phyloP scores from a whole-genome alignment of 148 eudicot species.

The Fallopia convolvulus region DNA sequence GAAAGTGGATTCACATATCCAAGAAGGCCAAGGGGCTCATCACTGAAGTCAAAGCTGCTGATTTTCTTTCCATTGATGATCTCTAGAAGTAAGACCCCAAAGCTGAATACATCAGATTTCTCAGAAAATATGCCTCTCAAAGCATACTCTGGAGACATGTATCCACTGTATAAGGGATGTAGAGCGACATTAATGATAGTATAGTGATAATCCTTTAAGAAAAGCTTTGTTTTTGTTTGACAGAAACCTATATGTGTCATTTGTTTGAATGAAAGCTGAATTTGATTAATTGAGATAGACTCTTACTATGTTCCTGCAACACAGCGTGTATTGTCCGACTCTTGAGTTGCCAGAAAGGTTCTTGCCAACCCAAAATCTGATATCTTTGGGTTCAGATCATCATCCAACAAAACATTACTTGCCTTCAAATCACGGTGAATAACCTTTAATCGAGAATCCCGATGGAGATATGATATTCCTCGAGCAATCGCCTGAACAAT shows the following conservation, averaged over 20 bases:
- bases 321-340: neutral
- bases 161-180: neutral
- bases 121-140: slow-evolving; percentile 10
- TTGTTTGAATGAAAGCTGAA: no score
- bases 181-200: no score
- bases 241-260: slow-evolving; percentile 3
- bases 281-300: neutral
- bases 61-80: neutral
- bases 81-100: slow-evolving; percentile 10
- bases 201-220: neutral
- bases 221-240: neutral
- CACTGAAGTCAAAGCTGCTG: neutral
- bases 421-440: slow-evolving; percentile 26
- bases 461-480: slow-evolving; percentile 29
- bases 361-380: slow-evolving; percentile 14
- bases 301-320: slow-evolving; percentile 11
- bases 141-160: slow-evolving; percentile 16
- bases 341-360: neutral
- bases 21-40: slow-evolving; percentile 1
- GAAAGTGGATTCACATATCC: neutral
- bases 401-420: slow-evolving; percentile 22
- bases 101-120: slow-evolving; percentile 13
- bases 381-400: slow-evolving; percentile 21
- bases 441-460: slow-evolving; percentile 28
- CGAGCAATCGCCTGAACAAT: slow-evolving; percentile 24